A percentile compares a stretch with the other conserved stretches of the same genome.
phyloP scores from a whole-genome alignment of 768 basidiomycete genomes.

The Lanmaoa rubissima region DNA sequence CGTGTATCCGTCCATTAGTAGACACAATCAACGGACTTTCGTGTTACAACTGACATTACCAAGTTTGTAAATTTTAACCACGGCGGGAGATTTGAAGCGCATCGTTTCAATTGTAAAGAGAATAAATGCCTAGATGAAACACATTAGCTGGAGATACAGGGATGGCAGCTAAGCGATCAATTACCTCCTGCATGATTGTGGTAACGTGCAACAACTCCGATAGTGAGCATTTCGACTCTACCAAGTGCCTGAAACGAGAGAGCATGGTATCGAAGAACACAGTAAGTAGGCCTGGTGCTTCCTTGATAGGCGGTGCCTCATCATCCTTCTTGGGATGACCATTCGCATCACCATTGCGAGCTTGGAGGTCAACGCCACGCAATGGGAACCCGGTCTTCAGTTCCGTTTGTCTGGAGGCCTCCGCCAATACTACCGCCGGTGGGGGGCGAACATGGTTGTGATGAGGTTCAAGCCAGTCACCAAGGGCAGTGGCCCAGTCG shows the following conservation, averaged over 20 bases:
- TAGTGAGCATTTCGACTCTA: constrained; percentile 40
- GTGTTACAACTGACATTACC: constrained; percentile 50
- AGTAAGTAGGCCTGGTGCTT: constrained; percentile 52
- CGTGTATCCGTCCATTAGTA: constrained; percentile 5
- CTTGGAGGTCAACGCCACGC: constrained; percentile 54
- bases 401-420: constrained; percentile 70
- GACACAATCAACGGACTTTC: not conserved
- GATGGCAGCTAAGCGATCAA: not conserved
- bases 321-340: constrained; percentile 66
- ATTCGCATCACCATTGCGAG: constrained; percentile 31
- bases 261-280: constrained; percentile 65
- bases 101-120: constrained; percentile 66
- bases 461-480: constrained; percentile 76
- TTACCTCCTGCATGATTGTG: constrained; percentile 72
- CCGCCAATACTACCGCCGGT: constrained; percentile 66
- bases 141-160: not conserved
- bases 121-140: constrained; percentile 57
- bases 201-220: constrained; percentile 70
- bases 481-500: constrained; percentile 58
- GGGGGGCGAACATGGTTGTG: constrained; percentile 74
- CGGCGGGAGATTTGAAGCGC: constrained; percentile 68
- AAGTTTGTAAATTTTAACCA: constrained; percentile 72
- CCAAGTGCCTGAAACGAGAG: constrained; percentile 45
- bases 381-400: constrained; percentile 67
- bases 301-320: constrained; percentile 62